Conservation (phyloP, 805 yeast genomes). For the Pichia kluyveri region DNA sequence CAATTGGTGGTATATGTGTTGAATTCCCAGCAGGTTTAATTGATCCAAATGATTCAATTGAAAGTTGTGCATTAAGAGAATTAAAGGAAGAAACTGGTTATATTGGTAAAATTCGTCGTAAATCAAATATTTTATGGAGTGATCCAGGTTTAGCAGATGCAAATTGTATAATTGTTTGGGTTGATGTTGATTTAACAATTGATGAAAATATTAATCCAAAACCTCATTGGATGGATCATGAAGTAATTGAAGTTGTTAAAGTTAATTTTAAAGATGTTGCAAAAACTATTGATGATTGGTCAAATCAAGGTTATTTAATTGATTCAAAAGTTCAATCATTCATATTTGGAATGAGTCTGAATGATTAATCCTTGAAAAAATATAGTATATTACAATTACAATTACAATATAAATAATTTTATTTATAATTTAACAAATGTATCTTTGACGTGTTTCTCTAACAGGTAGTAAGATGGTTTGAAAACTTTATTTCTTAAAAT, state of each 20-base stretch:
- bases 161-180: slow-evolving; percentile 69
- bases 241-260: slow-evolving; percentile 82
- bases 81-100: slow-evolving; percentile 90
- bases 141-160: slow-evolving; percentile 81
- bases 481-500: slow-evolving; percentile 4
- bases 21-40: slow-evolving; percentile 95
- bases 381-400: no score
- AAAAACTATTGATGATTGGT: slow-evolving; percentile 41
- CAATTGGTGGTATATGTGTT: slow-evolving; percentile 77
- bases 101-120: slow-evolving; percentile 41
- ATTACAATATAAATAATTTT: no score
- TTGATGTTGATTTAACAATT: slow-evolving; percentile 62
- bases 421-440: neutral
- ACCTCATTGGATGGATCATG: slow-evolving; percentile 79
- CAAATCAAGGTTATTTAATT: slow-evolving; percentile 58
- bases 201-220: slow-evolving; percentile 60
- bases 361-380: no score
- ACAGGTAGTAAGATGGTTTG: slow-evolving; percentile 9
- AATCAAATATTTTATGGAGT: slow-evolving; percentile 26
- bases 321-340: slow-evolving; percentile 86
- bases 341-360: slow-evolving; percentile 50
- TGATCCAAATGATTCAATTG: slow-evolving; percentile 74
- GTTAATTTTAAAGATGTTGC: slow-evolving; percentile 56
- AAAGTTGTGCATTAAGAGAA: slow-evolving; percentile 79
- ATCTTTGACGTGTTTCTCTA: slow-evolving; percentile 3